phyloP scores from a whole-genome alignment of 768 basidiomycete genomes.

The Agrocybe praecox region DNA sequence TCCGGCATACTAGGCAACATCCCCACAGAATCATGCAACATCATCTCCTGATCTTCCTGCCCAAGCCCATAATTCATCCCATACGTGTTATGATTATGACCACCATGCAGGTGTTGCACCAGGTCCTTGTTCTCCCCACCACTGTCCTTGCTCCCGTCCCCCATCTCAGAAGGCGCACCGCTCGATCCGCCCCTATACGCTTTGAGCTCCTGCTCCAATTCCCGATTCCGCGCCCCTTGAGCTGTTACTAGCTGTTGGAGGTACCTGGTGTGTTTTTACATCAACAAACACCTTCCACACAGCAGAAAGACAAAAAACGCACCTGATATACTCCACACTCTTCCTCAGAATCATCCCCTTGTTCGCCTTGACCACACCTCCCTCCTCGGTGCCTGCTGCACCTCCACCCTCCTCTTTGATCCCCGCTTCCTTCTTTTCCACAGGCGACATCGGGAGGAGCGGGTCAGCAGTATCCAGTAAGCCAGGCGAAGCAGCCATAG shows the following conservation, averaged over 20 bases:
- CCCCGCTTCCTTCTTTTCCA: slow-evolving; percentile 1
- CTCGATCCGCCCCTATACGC: slow-evolving; percentile 33
- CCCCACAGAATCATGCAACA: slow-evolving; percentile 19
- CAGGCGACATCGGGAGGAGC: not conserved
- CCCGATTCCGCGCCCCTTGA: slow-evolving; percentile 77
- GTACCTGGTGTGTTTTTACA: too few relatives aligned
- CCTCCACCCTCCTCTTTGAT: slow-evolving; percentile 18
- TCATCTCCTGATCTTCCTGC: slow-evolving; percentile 21
- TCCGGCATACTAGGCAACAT: slow-evolving; percentile 35
- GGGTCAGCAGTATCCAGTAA: slow-evolving; percentile 10
- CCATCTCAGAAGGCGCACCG: slow-evolving; percentile 6
- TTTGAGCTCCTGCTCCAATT: slow-evolving; percentile 74
- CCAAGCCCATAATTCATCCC: too few relatives aligned
- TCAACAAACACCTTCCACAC: too few relatives aligned
- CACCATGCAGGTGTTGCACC: not conserved
- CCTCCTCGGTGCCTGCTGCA: slow-evolving; percentile 30
- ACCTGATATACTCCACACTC: slow-evolving; percentile 73
- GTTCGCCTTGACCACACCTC: slow-evolving; percentile 78
- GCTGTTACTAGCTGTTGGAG: slow-evolving; percentile 85
- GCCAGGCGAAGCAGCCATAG: slow-evolving; percentile 10
- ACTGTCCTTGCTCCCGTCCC: not conserved
- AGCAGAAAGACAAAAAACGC: not conserved
- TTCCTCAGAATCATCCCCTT: slow-evolving; percentile 93
- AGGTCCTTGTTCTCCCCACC: not conserved
- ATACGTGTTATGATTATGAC: too few relatives aligned